Conservation (phyloP, 306 rosid species). For the Inga laurina region DNA sequence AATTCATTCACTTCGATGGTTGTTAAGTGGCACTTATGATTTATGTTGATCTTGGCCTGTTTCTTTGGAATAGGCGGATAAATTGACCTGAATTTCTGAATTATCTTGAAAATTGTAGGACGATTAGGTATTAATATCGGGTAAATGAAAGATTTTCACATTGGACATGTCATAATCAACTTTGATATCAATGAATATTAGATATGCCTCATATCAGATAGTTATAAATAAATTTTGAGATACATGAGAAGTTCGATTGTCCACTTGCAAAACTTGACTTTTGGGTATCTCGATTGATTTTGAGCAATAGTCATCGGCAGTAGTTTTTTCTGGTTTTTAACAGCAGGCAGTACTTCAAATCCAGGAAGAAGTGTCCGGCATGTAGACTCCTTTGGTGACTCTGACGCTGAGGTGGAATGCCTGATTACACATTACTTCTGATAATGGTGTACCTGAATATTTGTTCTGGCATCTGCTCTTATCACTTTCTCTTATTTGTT, state of each 20-base stretch:
- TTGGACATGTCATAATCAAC: neutral
- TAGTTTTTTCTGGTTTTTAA: neutral
- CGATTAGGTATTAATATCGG: neutral
- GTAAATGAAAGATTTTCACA: neutral
- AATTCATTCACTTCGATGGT: constrained; percentile 1
- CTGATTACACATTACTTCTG: constrained; percentile 10
- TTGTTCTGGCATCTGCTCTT: constrained; percentile 9
- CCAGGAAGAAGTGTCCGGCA: constrained; percentile 56
- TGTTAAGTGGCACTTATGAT: constrained; percentile 2
- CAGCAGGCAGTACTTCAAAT: constrained; percentile 65
- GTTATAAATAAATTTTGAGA: no score
- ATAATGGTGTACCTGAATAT: neutral
- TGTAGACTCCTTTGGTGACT: constrained; percentile 74
- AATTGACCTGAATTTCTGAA: neutral
- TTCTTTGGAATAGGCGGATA: neutral
- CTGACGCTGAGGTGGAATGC: constrained; percentile 68
- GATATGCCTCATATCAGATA: neutral
- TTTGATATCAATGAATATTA: neutral
- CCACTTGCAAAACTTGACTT: neutral
- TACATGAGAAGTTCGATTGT: neutral
- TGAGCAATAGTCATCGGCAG: neutral
- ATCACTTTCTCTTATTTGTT: constrained; percentile 13
- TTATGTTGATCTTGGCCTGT: constrained; percentile 3
- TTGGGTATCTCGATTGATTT: neutral
- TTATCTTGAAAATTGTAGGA: neutral